Conservation (phyloP, 1,139 yeast genomes). For the Diutina rugosa region DNA sequence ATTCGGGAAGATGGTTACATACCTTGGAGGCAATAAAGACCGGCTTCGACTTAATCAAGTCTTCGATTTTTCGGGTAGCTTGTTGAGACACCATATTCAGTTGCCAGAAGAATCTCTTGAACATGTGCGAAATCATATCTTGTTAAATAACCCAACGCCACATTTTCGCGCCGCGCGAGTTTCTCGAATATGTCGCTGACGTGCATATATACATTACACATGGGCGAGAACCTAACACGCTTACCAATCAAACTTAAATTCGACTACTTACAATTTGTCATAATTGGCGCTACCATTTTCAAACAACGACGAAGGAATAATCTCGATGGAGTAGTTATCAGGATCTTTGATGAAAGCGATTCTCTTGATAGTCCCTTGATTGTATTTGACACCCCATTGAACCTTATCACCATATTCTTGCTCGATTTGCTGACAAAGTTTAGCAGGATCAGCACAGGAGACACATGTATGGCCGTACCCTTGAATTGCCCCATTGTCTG, state of each 20-base stretch:
- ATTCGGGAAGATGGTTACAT: not conserved
- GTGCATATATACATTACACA: not conserved
- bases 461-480: conserved; percentile 86
- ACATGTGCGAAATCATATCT: conserved; percentile 1
- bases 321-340: conserved; percentile 82
- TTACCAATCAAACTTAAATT: not conserved
- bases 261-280: not conserved
- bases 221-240: not conserved
- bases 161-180: not conserved
- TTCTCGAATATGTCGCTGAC: not conserved
- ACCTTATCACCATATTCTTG: conserved; percentile 16
- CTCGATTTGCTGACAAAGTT: conserved; percentile 40
- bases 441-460: conserved; percentile 51
- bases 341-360: conserved; percentile 78
- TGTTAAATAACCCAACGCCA: not conserved
- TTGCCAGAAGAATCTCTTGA: conserved; percentile 6
- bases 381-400: conserved; percentile 34
- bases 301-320: conserved; percentile 25
- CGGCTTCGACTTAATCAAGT: conserved; percentile 51
- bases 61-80: conserved; percentile 43
- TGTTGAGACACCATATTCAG: conserved; percentile 7
- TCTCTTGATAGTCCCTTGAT: conserved; percentile 44
- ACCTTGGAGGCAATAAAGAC: conserved; percentile 77
- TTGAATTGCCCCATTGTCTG: conserved; percentile 43
- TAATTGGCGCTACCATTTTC: not conserved